Evolutionary conservation across 768 basidiomycete genomes (phyloP), one percentile per base, ranked within the genome.

Genomic region (Podaxis carcinomalis): DNA sequence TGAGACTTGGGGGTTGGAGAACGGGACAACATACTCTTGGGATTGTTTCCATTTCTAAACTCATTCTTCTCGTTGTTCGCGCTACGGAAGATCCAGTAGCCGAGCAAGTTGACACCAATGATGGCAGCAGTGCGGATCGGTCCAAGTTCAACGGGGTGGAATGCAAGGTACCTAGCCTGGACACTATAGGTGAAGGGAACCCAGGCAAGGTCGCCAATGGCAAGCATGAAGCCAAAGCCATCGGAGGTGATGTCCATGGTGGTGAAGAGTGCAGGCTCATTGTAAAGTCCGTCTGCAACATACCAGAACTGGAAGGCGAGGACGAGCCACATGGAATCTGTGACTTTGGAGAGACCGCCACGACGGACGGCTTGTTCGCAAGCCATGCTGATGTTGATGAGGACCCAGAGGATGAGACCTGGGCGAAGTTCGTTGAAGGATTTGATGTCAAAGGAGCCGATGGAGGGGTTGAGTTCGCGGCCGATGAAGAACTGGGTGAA

Each of bases 241-340:
- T 99, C 97, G 10, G 91, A 92, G 2, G 89, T 95, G 69, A 99
- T 95, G 69, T 99, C 97, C 92, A 99, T 99, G 3, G 90, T 94
- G 0, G 93, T 95, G 60, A 98, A 81, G 65, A 99, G 82, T 9
- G 92, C 89, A 1, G 91, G 83, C 93, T 98, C 97, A 70, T 95
- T 94, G 77, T 90, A 97, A 49, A 97, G 76, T 2, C 79, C 85
- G 70, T 98, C 97, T 4, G 82, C 78, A 19, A 96, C 89, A 71
- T 99, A 99, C 77, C 87, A 88, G 2, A 80, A 73, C 69, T 99
- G 94, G 80, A 95, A 96, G 14, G 83, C 77, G 28, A 93, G 75
- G 16, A 95, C 90, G 21, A 98, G 82, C 81, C 88, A 87, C 91
- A 98, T 91, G 25, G 92, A 93, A 75, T 97, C 95, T 1, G 94